Conservation (phyloP, 1,284 basidiomycete species). For the Apiotrichum porosum region DNA sequence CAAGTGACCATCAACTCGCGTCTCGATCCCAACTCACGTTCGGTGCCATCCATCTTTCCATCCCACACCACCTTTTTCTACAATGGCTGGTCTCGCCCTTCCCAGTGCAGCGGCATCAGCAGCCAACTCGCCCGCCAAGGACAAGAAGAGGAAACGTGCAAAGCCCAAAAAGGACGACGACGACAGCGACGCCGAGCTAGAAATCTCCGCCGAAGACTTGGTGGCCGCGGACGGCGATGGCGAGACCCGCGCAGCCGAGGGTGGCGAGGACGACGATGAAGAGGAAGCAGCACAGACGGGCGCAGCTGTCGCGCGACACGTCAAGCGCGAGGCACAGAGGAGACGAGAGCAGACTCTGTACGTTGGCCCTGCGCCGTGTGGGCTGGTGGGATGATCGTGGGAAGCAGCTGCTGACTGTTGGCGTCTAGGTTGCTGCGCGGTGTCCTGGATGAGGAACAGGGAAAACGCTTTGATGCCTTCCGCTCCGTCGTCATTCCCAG, state of each 20-base stretch:
- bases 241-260: constrained; percentile 5
- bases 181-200: constrained; percentile 19
- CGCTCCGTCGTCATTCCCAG: constrained; percentile 30
- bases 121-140: constrained; percentile 7
- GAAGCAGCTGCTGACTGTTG: neutral
- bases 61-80: too few relatives aligned
- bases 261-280: constrained; percentile 22
- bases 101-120: constrained; percentile 1
- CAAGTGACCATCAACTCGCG: too few relatives aligned
- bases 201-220: constrained; percentile 21
- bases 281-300: constrained; percentile 5
- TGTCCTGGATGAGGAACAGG: constrained; percentile 37
- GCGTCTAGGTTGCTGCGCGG: constrained; percentile 32
- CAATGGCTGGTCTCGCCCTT: constrained; percentile 16
- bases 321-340: constrained; percentile 15
- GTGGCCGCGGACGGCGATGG: constrained; percentile 11
- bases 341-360: constrained; percentile 12
- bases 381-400: neutral
- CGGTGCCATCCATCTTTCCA: too few relatives aligned
- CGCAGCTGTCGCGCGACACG: neutral
- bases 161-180: neutral
- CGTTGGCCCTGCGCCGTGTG: too few relatives aligned
- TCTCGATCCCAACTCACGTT: too few relatives aligned
- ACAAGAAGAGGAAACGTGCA: neutral
- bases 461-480: constrained; percentile 41